These are phyloP conservation scores for Hypoxylon sp. DNA, from an alignment of 2,329 filamentous ascomycete genomes.

Conservation along the genomic window DNA sequence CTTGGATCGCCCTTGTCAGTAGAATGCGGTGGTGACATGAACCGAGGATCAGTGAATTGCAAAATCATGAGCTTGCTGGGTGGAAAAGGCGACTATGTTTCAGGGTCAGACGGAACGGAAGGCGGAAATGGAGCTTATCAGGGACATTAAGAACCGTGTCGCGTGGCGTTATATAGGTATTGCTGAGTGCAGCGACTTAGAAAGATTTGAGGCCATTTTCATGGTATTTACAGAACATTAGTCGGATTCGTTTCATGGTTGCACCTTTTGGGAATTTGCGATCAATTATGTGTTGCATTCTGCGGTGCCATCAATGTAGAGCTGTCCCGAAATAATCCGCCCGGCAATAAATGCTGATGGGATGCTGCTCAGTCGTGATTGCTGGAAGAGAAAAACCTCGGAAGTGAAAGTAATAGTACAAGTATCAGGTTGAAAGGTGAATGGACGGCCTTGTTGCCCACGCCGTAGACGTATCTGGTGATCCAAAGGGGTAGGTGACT, in stretches of 20 bases:
- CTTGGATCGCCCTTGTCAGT: conserved; percentile 23
- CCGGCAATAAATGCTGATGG: conserved; percentile 49
- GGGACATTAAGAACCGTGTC: conserved; percentile 39
- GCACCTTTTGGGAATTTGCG: conserved; percentile 53
- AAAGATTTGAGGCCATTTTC: conserved; percentile 43
- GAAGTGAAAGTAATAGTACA: conserved; percentile 54
- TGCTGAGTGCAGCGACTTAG: conserved; percentile 45
- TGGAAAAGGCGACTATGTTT: conserved; percentile 24
- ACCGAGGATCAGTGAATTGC: conserved; percentile 1
- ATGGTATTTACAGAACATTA: conserved; percentile 51
- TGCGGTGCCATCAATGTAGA: conserved; percentile 52
- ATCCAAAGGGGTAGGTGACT: conserved; percentile 43
- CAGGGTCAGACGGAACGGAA: conserved; percentile 26
- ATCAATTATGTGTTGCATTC: conserved; percentile 55
- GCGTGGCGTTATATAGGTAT: conserved; percentile 38
- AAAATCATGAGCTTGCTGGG: conserved; percentile 18
- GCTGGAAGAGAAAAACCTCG: conserved; percentile 51
- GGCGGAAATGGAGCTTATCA: conserved; percentile 29
- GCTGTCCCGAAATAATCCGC: conserved; percentile 52
- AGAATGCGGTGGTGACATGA: conserved; percentile 11
- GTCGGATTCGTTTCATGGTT: conserved; percentile 53
- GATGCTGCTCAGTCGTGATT: conserved; percentile 52
- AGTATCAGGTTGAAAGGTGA: conserved; percentile 49
- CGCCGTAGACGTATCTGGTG: conserved; percentile 45
- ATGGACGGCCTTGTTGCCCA: conserved; percentile 49